These are phyloP conservation scores for Suillus tomentosus DNA, from an alignment of 768 basidiomycete genomes.

Conservation along the genomic window DNA sequence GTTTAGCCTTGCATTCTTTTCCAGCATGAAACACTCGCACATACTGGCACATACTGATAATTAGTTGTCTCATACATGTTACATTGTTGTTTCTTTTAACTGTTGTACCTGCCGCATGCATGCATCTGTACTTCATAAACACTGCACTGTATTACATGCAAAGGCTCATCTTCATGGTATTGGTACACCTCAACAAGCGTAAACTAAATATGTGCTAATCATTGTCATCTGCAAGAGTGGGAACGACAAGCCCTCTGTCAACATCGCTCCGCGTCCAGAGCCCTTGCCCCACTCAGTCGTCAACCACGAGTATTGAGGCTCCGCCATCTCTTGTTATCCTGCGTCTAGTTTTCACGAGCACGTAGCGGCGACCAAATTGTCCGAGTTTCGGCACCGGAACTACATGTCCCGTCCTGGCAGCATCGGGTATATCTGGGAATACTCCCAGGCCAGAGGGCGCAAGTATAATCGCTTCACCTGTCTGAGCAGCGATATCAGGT, in stretches of 20 bases:
- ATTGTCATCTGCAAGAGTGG: not conserved
- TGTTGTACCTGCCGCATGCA: not conserved
- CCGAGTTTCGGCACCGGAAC: constrained; percentile 34
- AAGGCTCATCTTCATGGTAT: not conserved
- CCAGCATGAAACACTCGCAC: not conserved
- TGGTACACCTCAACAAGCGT: not conserved
- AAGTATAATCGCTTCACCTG: constrained; percentile 69
- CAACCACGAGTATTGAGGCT: constrained; percentile 51
- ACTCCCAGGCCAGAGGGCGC: constrained; percentile 63
- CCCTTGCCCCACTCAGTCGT: constrained; percentile 13
- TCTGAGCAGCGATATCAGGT: constrained; percentile 40
- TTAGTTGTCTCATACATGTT: not conserved
- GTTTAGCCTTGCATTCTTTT: not conserved
- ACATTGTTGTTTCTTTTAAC: not conserved
- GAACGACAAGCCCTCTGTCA: not conserved
- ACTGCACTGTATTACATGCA: constrained; percentile 1
- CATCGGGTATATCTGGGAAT: constrained; percentile 31
- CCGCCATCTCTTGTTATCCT: constrained; percentile 68
- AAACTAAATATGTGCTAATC: not conserved
- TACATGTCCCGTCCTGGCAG: constrained; percentile 6
- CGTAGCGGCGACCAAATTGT: constrained; percentile 58
- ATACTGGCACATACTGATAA: constrained; percentile 6
- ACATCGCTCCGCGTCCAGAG: not conserved
- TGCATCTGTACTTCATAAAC: constrained; percentile 1
- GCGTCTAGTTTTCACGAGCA: constrained; percentile 61